Conservation (phyloP, 441 rosid genomes). For the Monsonia emarginata region DNA sequence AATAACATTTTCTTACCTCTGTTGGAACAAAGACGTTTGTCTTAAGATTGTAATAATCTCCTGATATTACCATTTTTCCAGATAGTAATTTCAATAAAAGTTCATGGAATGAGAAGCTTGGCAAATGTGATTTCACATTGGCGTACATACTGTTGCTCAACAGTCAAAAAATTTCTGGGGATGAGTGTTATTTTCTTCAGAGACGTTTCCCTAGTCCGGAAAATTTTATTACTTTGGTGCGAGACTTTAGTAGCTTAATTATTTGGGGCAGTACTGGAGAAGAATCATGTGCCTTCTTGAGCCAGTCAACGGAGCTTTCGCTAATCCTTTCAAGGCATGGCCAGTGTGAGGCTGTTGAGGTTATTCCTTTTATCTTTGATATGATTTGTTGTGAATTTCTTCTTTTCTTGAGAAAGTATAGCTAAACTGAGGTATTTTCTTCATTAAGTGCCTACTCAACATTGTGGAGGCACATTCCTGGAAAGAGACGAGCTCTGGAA, state of each 20-base stretch:
- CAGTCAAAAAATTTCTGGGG: constrained; percentile 30
- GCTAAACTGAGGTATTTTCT: constrained; percentile 15
- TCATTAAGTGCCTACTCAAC: constrained; percentile 48
- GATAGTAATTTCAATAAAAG: constrained; percentile 56
- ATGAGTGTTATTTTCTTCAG: constrained; percentile 21
- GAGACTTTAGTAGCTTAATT: constrained; percentile 68
- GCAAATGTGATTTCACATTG: constrained; percentile 77
- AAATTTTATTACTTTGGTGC: constrained; percentile 43
- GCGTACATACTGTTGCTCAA: constrained; percentile 52
- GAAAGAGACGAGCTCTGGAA: constrained; percentile 61
- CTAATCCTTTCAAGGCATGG: constrained; percentile 64
- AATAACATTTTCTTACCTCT: too few species aligned
- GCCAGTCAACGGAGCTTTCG: constrained; percentile 71
- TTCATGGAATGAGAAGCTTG: constrained; percentile 71
- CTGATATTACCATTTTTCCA: constrained; percentile 24
- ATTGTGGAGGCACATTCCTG: constrained; percentile 61
- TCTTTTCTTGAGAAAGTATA: constrained; percentile 9
- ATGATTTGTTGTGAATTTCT: constrained; percentile 12
- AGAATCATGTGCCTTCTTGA: constrained; percentile 52
- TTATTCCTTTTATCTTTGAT: constrained; percentile 21
- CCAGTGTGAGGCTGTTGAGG: constrained; percentile 89
- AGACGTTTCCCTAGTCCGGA: constrained; percentile 51
- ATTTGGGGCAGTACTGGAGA: constrained; percentile 64
- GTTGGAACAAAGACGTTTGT: too few species aligned
- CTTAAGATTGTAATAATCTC: too few species aligned